These are phyloP conservation scores for Incumbomyces lentus DNA, from an alignment of 2,329 filamentous ascomycete genomes.

Conservation along the genomic window DNA sequence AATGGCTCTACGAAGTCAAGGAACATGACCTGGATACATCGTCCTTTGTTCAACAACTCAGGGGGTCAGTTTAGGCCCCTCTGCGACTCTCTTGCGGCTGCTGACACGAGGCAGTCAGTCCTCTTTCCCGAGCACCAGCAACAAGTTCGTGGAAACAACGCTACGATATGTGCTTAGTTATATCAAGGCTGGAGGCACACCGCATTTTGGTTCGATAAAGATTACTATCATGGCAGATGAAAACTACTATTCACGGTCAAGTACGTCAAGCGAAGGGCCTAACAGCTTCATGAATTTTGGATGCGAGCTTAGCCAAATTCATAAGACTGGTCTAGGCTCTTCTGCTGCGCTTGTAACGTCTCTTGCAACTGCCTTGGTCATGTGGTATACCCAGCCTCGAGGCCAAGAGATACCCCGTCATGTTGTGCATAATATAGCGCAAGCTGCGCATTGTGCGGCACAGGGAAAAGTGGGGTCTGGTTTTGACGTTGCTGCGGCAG, in stretches of 20 bases:
- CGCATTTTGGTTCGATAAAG: conserved; percentile 54
- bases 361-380: conserved; percentile 65
- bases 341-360: conserved; percentile 89
- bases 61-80: conserved; percentile 50
- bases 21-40: not conserved
- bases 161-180: conserved; percentile 82
- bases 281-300: conserved; percentile 62
- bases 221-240: conserved; percentile 89
- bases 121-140: conserved; percentile 33
- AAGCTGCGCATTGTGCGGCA: conserved; percentile 86
- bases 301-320: conserved; percentile 63
- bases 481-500: conserved; percentile 88
- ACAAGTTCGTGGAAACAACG: conserved; percentile 87
- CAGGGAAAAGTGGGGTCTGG: conserved; percentile 95
- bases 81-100: not conserved
- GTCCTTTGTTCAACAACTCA: conserved; percentile 30
- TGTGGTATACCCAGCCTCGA: conserved; percentile 33
- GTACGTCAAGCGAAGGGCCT: conserved; percentile 21
- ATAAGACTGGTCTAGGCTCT: conserved; percentile 93
- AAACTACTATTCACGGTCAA: conserved; percentile 82
- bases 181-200: conserved; percentile 42
- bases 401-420: conserved; percentile 4
- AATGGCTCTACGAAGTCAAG: conserved; percentile 74
- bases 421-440: conserved; percentile 77
- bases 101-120: not conserved